A percentile compares a stretch with the other conserved stretches of the same genome.
These are phyloP conservation scores for Xylaria sp. DNA, from an alignment of 2,329 filamentous ascomycete species.

Conservation along the genomic window DNA sequence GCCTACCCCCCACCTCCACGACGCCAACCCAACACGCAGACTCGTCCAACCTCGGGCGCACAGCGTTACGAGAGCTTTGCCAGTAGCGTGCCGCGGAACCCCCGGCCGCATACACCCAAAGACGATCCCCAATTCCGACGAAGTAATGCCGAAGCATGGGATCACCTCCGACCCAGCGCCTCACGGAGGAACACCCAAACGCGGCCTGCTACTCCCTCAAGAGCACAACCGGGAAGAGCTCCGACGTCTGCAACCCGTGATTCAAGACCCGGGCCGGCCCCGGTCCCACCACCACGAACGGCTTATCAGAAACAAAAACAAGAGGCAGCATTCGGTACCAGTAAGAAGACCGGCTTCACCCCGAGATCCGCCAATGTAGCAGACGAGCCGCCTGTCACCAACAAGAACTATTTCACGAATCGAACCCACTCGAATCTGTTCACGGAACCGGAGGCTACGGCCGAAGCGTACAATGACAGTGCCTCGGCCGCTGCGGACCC, in stretches of 20 bases:
- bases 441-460: conserved; percentile 43
- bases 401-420: conserved; percentile 62
- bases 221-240: conserved; percentile 44
- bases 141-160: conserved; percentile 52
- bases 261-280: conserved; percentile 44
- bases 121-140: conserved; percentile 46
- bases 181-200: conserved; percentile 39
- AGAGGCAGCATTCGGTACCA: conserved; percentile 64
- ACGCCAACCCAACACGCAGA: conserved; percentile 39
- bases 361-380: conserved; percentile 60
- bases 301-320: conserved; percentile 65
- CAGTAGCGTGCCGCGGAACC: conserved; percentile 38
- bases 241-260: conserved; percentile 47
- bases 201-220: conserved; percentile 44
- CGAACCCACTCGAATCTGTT: conserved; percentile 48
- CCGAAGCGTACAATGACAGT: conserved; percentile 35
- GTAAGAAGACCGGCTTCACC: conserved; percentile 60
- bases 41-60: conserved; percentile 53
- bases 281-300: conserved; percentile 60
- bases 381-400: conserved; percentile 64
- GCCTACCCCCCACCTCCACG: conserved; percentile 64
- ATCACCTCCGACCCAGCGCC: conserved; percentile 49
- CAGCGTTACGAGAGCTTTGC: conserved; percentile 55
- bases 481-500: conserved; percentile 56
- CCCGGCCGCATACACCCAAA: conserved; percentile 36